Base-by-base conservation (phyloP, 2,329 filamentous ascomycete genomes). In the Fusarium sp. region DNA sequence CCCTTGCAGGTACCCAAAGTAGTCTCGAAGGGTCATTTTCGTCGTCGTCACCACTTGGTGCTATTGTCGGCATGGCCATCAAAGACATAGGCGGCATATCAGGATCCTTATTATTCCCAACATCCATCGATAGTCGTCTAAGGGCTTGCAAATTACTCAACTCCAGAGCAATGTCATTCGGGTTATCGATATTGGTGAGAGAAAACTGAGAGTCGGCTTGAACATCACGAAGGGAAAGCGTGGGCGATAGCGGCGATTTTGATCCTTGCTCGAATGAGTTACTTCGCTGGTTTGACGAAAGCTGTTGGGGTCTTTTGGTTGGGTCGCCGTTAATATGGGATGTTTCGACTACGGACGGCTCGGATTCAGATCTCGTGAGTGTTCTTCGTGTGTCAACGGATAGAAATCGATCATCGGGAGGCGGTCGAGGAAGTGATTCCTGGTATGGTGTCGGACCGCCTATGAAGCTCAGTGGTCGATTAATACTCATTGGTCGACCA, bases 91-190 rank as follows among this genome's bases (percentile, higher is more conserved):
- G 90, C 15, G 93, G 89, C 68, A 96, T 83, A 77, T 96, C 92
- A 1, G 92, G 89, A 71, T 92, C 89, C 63, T 84, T 87, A 44
- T 82, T 87, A 67, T 87, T 97, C 81, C 81, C 88, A 71, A 97
- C 92, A 77, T 96, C 94, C 94, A 97, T 97, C 20, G 94, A 97
- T 89, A 97, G 92, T 68, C 94, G 88, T 71, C 94, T 88, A 65
- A 97, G 87, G 3, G 94, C 94, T 78, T 97, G 94, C 63, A 97
- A 81, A 75, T 97, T 97, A 82, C 91, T 96, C 72, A 97, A 82
- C 80, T 97, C 94, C 80, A 97, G 93, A 25, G 93, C 93, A 61
- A 97, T 92, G 65, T 94, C 93, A 61, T 90, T 94, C 1, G 94
- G 91, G 74, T 95, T 91, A 67, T 94, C 94, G 77, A 97, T 95